Evolutionary conservation across 2,329 filamentous ascomycete genomes (phyloP), one percentile per base, ranked within the genome.

Genomic region (Neonectria hederae): DNA sequence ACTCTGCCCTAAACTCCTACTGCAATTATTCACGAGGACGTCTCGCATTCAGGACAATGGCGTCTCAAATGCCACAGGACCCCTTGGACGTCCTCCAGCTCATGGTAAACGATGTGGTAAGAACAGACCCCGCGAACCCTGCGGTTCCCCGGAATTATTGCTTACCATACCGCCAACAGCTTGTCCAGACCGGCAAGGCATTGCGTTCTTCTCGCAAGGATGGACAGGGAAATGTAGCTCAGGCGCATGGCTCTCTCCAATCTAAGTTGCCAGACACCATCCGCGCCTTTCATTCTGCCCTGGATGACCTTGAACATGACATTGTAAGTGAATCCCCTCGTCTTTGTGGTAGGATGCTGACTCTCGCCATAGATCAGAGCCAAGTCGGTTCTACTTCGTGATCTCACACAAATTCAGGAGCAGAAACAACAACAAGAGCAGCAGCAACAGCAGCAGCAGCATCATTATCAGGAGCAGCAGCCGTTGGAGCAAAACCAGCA

Each of bases 181-280:
- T 89, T 26, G 80, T 89, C 14, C 84, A 89, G 74, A 86, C 84
- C 2, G 87, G 86, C 17, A 89, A 86, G 72, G 84, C 86, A 19
- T 77, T 89, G 13, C 85, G 81, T 53, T 77, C 82, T 2, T 82
- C 82, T 40, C 77, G 79, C 30, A 83, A 81, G 67, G 83, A 86
- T 66, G 79, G 80, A 14, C 77, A 81, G 43, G 80, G 78, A 62
- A 78, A 78, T 46, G 64, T 79, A 17, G 71, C 73, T 17, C 76
- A 74, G 17, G 72, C 72, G 17, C 75, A 76, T 32, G 73, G 73
- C 66, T 73, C 70, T 42, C 75, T 71, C 72, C 80, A 80, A 57
- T 74, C 77, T 48, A 84, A 82, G 69, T 75, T 86, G 59, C 77
- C 80, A 32, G 82, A 84, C 45, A 80, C 80, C n/a, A 80, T 85